Conservation (phyloP, 306 rosid genomes). For the Vachellia collinsii region DNA sequence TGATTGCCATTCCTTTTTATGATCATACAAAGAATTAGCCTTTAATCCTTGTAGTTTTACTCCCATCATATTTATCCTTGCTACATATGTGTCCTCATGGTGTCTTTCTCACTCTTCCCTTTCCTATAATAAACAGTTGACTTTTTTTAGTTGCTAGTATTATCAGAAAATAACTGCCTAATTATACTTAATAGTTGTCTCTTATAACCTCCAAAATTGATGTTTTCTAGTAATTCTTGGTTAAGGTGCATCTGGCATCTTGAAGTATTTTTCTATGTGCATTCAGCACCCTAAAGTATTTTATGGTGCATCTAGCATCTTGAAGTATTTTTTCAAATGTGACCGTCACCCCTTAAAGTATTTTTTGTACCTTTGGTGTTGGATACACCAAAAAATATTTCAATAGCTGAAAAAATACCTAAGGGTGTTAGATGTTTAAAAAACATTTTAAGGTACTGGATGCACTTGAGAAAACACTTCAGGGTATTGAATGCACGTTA, state of each 20-base stretch:
- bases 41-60: neutral
- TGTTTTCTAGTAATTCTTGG: neutral
- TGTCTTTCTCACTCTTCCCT: neutral
- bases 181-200: neutral
- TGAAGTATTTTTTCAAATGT: too few relatives aligned
- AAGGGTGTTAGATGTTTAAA: too few relatives aligned
- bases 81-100: neutral
- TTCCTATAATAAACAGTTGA: neutral
- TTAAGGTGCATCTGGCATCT: too few relatives aligned
- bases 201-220: neutral
- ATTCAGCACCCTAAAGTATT: too few relatives aligned
- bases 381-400: too few relatives aligned
- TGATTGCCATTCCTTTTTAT: neutral
- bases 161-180: neutral
- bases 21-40: neutral
- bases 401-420: too few relatives aligned
- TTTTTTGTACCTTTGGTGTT: too few relatives aligned
- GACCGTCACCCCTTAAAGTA: too few relatives aligned
- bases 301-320: neutral
- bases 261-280: too few relatives aligned
- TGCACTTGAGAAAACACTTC: too few relatives aligned
- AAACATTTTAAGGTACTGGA: too few relatives aligned
- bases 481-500: too few relatives aligned
- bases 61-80: neutral
- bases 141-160: neutral